Evolutionary conservation across 768 basidiomycete species (phyloP).

Genomic region (Zangia roseola): DNA sequence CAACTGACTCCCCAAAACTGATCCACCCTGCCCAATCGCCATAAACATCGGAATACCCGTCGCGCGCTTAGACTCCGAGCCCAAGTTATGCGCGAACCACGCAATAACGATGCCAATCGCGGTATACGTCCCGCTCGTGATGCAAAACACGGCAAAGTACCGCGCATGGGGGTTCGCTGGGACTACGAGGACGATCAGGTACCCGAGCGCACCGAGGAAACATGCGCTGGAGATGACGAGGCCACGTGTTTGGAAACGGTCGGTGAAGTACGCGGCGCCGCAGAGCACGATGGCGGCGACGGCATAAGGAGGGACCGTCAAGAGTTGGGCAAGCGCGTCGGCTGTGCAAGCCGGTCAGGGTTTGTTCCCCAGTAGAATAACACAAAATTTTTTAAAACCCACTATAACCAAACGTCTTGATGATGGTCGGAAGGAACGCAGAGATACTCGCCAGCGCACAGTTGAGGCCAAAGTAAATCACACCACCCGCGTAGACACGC

Average conservation of each 20-base stretch:
- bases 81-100: constrained; percentile 79
- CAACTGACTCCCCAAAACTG: constrained; percentile 71
- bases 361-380: not conserved
- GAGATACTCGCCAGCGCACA: constrained; percentile 75
- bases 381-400: constrained; percentile 29
- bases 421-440: constrained; percentile 82
- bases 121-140: constrained; percentile 75
- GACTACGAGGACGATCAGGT: constrained; percentile 59
- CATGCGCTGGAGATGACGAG: constrained; percentile 32
- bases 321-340: constrained; percentile 63
- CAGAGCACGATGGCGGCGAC: constrained; percentile 66
- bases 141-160: constrained; percentile 78
- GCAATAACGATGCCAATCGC: constrained; percentile 72
- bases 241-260: constrained; percentile 62
- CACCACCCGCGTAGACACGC: constrained; percentile 65
- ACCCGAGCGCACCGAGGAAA: constrained; percentile 41
- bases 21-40: constrained; percentile 78
- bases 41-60: constrained; percentile 77
- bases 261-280: constrained; percentile 58
- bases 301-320: constrained; percentile 82
- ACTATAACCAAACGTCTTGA: constrained; percentile 73
- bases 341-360: constrained; percentile 34
- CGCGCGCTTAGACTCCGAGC: constrained; percentile 75
- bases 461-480: constrained; percentile 78
- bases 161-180: constrained; percentile 55